These are phyloP conservation scores for Metschnikowia peoriensis DNA, from an alignment of 805 yeast species.

Conservation along the genomic window DNA sequence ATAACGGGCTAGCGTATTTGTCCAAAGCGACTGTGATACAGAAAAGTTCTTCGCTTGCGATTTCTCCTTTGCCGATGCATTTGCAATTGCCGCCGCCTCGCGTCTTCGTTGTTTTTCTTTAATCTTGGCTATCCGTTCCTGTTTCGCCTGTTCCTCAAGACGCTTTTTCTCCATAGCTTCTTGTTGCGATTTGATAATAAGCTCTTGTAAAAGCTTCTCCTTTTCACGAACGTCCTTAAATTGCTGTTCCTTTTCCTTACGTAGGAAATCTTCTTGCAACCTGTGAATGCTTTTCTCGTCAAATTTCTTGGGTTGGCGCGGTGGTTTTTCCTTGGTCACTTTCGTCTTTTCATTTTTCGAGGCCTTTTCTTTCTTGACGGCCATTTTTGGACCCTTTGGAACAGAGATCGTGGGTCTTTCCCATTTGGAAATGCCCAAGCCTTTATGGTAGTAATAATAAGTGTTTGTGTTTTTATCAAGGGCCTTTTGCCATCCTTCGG, in stretches of 20 bases:
- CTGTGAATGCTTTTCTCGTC: constrained; percentile 24
- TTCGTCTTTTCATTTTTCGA: constrained; percentile 10
- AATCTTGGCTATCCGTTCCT: constrained; percentile 22
- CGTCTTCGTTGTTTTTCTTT: constrained; percentile 19
- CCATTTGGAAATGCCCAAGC: constrained; percentile 53
- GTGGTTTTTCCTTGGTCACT: constrained; percentile 1
- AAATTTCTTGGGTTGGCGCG: constrained; percentile 10
- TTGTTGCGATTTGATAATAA: constrained; percentile 33
- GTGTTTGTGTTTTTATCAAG: constrained; percentile 43
- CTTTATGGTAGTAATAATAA: constrained; percentile 55
- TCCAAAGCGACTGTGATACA: constrained; percentile 37
- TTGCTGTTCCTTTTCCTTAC: constrained; percentile 31
- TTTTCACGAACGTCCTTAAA: constrained; percentile 33
- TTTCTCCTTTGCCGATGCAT: constrained; percentile 3
- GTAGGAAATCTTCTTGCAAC: constrained; percentile 35
- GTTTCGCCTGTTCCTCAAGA: constrained; percentile 22
- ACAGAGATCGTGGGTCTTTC: constrained; percentile 47
- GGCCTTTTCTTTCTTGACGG: constrained; percentile 8
- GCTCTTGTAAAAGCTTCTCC: constrained; percentile 35
- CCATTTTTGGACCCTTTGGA: constrained; percentile 31
- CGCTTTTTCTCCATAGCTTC: constrained; percentile 31
- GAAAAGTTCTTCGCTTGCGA: constrained; percentile 6
- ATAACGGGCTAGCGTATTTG: constrained; percentile 57
- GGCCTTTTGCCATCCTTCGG: constrained; percentile 68
- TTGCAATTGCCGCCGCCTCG: constrained; percentile 12